Evolutionary conservation across 768 basidiomycete species (phyloP).

Genomic region (Mycena metata): DNA sequence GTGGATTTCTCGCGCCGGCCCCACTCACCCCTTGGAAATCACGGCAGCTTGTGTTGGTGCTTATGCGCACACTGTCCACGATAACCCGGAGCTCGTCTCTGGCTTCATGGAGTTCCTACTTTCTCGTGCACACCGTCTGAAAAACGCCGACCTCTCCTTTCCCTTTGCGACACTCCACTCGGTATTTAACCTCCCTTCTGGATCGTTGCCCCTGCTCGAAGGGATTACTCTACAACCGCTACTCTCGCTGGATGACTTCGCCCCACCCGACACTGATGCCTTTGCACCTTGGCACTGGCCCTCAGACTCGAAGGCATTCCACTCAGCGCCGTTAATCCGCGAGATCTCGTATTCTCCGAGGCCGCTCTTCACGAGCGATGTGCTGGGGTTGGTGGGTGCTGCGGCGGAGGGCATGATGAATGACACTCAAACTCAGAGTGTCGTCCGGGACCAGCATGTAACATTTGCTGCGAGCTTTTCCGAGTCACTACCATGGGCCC

Average conservation of each 20-base stretch:
- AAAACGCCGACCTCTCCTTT: background rate
- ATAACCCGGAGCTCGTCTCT: background rate
- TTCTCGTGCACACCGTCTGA: background rate
- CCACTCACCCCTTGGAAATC: background rate
- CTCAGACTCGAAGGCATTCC: background rate
- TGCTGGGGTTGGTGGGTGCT: background rate
- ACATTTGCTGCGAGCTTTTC: background rate
- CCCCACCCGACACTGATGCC: background rate
- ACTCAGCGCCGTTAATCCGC: background rate
- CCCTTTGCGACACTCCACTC: background rate
- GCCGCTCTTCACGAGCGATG: background rate
- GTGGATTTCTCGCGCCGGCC: slow-evolving; percentile 16
- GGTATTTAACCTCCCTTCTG: background rate
- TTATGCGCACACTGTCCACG: background rate
- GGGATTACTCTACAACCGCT: background rate
- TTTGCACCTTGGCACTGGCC: slow-evolving; percentile 12
- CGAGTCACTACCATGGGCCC: slow-evolving; percentile 7
- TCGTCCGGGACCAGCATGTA: background rate
- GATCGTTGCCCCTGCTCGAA: slow-evolving; percentile 5
- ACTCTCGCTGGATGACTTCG: background rate
- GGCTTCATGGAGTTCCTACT: background rate
- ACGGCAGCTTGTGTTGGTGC: background rate
- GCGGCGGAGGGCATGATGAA: background rate
- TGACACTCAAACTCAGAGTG: background rate
- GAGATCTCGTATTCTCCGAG: background rate